Evolutionary conservation across 192 early-diverging fungal genomes (phyloP).

Genomic region (Mortierella hygrophila): DNA sequence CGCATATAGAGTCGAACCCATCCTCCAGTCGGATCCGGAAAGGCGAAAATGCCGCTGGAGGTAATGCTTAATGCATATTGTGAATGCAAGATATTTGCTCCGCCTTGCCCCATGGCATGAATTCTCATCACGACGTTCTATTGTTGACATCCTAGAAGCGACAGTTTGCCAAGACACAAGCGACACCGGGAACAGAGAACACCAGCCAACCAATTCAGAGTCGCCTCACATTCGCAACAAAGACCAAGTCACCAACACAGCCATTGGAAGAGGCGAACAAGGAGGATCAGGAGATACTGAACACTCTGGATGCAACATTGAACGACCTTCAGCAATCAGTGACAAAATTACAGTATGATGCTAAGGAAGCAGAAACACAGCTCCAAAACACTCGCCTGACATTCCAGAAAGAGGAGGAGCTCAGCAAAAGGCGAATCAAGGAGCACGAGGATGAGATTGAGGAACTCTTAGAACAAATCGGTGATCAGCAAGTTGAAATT

Average conservation of each 20-base stretch:
- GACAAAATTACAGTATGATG: slow-evolving; percentile 1
- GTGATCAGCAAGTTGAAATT: slow-evolving; percentile 19
- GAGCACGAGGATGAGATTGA: slow-evolving; percentile 5
- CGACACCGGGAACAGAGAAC: slow-evolving; percentile 7
- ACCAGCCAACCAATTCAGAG: slow-evolving; percentile 13
- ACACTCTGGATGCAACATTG: slow-evolving; percentile 5
- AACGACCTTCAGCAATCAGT: slow-evolving; percentile 24
- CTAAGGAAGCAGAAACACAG: neutral
- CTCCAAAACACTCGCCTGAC: neutral
- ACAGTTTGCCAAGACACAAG: slow-evolving; percentile 16
- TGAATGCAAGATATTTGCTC: neutral
- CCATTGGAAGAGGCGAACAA: neutral
- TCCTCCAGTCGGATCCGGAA: slow-evolving; percentile 26
- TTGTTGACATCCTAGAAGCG: slow-evolving; percentile 13
- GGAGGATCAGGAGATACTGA: slow-evolving; percentile 1
- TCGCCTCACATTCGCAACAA: slow-evolving; percentile 10
- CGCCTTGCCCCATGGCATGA: neutral
- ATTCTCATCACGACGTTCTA: neutral
- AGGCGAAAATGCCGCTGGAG: slow-evolving; percentile 14
- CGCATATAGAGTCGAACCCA: slow-evolving; percentile 23
- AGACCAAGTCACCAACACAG: neutral
- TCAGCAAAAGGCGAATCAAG: slow-evolving; percentile 4
- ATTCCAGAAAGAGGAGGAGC: slow-evolving; percentile 19
- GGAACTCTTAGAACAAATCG: slow-evolving; percentile 12
- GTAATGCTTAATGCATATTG: neutral